phyloP scores from a whole-genome alignment of 805 yeast genomes.

The Scheffersomyces amazonensis region DNA sequence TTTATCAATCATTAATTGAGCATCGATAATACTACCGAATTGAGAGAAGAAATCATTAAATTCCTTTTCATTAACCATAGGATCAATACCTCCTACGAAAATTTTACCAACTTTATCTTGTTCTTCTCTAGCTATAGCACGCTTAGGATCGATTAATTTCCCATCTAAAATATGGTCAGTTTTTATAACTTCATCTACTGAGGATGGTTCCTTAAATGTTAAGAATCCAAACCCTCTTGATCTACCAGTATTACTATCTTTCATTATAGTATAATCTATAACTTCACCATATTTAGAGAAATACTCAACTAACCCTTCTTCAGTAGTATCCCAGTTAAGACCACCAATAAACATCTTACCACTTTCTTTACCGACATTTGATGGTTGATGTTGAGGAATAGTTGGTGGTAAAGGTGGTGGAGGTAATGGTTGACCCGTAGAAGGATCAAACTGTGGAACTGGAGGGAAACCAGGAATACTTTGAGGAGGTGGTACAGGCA shows the following conservation, averaged over 20 bases:
- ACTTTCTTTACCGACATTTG: slow-evolving; percentile 51
- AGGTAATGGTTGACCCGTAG: slow-evolving; percentile 14
- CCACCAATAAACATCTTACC: slow-evolving; percentile 97
- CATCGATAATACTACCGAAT: slow-evolving; percentile 90
- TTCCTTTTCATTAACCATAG: slow-evolving; percentile 88
- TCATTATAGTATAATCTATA: slow-evolving; percentile 86
- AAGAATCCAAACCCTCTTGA: slow-evolving; percentile 95
- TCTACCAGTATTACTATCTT: slow-evolving; percentile 80
- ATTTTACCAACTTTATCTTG: slow-evolving; percentile 96
- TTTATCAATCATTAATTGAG: slow-evolving; percentile 95
- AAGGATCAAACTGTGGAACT: slow-evolving; percentile 2
- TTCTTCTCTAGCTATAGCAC: slow-evolving; percentile 96
- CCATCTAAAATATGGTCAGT: slow-evolving; percentile 91
- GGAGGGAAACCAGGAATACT: slow-evolving; percentile 3
- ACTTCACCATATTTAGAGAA: slow-evolving; percentile 89
- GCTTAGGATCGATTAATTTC: slow-evolving; percentile 93
- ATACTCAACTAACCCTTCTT: slow-evolving; percentile 77
- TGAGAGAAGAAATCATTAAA: slow-evolving; percentile 82
- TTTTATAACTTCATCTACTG: slow-evolving; percentile 83
- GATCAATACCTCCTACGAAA: slow-evolving; percentile 95
- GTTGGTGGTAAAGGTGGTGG: slow-evolving; percentile 7
- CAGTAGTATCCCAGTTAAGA: slow-evolving; percentile 96
- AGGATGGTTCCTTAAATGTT: slow-evolving; percentile 75
- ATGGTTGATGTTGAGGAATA: slow-evolving; percentile 12
- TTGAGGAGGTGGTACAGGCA: slow-evolving; percentile 7